Conservation (phyloP, 73 alveolate genomes). For the Paramecium sexaurelia region DNA sequence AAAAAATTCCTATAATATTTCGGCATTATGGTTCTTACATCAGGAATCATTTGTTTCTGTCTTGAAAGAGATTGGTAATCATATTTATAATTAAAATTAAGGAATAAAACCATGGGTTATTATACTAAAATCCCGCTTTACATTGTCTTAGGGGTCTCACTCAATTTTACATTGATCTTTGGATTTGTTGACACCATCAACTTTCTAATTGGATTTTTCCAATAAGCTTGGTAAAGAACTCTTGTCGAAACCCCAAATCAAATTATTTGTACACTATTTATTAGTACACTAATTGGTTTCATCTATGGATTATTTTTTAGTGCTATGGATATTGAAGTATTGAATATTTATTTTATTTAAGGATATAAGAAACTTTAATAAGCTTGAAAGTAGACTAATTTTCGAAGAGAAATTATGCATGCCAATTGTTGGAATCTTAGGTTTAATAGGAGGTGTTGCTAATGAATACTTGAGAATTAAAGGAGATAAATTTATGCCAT, state of each 20-base stretch:
- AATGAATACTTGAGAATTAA: slow-evolving; percentile 29
- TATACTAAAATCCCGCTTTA: slow-evolving; percentile 7
- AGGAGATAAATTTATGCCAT: slow-evolving; percentile 35
- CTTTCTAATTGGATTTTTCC: background rate
- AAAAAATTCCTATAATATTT: slow-evolving; percentile 7
- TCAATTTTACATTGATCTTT: background rate
- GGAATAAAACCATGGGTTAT: slow-evolving; percentile 10
- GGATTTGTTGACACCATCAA: slow-evolving; percentile 27
- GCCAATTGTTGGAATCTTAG: background rate
- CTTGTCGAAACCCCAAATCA: slow-evolving; percentile 46
- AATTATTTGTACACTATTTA: background rate
- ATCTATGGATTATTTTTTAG: slow-evolving; percentile 47
- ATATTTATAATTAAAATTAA: background rate
- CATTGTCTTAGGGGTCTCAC: slow-evolving; percentile 8
- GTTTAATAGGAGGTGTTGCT: slow-evolving; percentile 20
- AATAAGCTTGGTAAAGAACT: slow-evolving; percentile 33
- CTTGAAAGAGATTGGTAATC: slow-evolving; percentile 53
- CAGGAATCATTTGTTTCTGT: slow-evolving; percentile 36
- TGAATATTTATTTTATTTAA: background rate
- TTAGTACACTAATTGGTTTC: slow-evolving; percentile 8
- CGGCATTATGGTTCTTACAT: background rate
- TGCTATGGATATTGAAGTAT: slow-evolving; percentile 45
- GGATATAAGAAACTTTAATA: slow-evolving; percentile 28
- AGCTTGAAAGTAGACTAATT: background rate
- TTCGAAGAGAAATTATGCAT: slow-evolving; percentile 22